Base-by-base conservation (phyloP, 164 flowering plant species). In the Cinnamomum chago region DNA sequence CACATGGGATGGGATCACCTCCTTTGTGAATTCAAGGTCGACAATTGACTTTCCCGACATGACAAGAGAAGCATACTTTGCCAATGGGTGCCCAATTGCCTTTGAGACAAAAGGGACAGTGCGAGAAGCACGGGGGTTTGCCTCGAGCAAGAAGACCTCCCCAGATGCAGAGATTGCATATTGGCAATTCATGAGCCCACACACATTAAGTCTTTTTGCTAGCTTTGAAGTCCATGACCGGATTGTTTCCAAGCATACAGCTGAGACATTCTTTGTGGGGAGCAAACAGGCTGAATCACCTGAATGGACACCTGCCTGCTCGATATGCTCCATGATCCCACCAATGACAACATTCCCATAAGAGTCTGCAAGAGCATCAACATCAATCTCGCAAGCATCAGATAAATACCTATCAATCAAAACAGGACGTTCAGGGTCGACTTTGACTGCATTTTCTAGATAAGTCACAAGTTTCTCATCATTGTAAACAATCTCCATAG, bases 281-380 rank as follows among this genome's bases (percentile, higher is more conserved):
- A 95, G 77, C 23, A 82, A 86, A 79, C 99, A 93, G 25, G 97
- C 97, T 12, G 97, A 95, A 50, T 93, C 97, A 76, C 98, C 98
- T 28, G 99, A 92, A 68, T 95, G 99, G 30, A 93, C 86, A 30
- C 97, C 98, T 69, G 99, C 99, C 81, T 92, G 98, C 85, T 92
- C 97, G 71, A 93, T 93, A 78, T 95, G 99, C 86, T 95, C 97
- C 99, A 95, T 95, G 75, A 95, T 91, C 33, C 99, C 98, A 72
- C 97, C 98, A 78, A 90, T 93, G 22, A 93, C 98, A 72, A 95
- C 97, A 85, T 93, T 92, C 30, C 95, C 95, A 58, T 87, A 74
- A 2, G 85, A 85, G 76, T 92, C 99, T 18, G 98, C 85, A 65
- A 95, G 90, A 2, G 93, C 84, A 78, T 95, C 99, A 67, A 93